These are phyloP conservation scores for Ophiostoma novo-ulmi DNA, from an alignment of 2,329 filamentous ascomycete genomes.

Conservation along the genomic window DNA sequence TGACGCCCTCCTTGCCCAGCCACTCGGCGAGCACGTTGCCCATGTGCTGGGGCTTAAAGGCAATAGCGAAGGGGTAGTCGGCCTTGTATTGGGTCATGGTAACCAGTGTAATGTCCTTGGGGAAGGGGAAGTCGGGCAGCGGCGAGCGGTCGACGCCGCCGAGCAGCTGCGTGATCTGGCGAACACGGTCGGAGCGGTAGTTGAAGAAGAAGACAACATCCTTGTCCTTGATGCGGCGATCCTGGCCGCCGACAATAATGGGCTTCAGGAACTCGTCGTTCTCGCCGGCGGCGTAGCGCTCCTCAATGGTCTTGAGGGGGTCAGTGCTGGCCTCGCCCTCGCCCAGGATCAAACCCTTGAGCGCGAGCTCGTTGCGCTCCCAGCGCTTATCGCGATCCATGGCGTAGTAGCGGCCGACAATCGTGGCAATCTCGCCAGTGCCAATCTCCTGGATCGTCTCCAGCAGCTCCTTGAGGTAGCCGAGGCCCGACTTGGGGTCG, in stretches of 20 bases:
- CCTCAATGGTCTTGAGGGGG: conserved; percentile 78
- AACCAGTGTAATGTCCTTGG: conserved; percentile 74
- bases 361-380: conserved; percentile 85
- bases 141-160: conserved; percentile 90
- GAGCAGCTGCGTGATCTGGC: conserved; percentile 91
- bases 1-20: conserved; percentile 79
- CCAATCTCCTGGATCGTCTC: conserved; percentile 78
- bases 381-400: conserved; percentile 99
- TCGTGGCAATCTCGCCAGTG: conserved; percentile 79
- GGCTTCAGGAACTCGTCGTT: conserved; percentile 98
- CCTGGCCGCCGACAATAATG: conserved; percentile 86
- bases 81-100: conserved; percentile 99
- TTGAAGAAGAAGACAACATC: conserved; percentile 99
- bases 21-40: conserved; percentile 97
- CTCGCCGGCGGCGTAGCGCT: conserved; percentile 80
- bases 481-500: conserved; percentile 87
- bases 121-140: conserved; percentile 85
- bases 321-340: conserved; percentile 84
- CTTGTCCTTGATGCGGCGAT: conserved; percentile 79
- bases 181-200: conserved; percentile 96
- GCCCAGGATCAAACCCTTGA: conserved; percentile 79
- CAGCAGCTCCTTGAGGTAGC: conserved; percentile 81
- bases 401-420: conserved; percentile 94
- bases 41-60: conserved; percentile 94
- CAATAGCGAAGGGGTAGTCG: conserved; percentile 86